A percentile compares a stretch with the other conserved stretches of the same genome.
Evolutionary conservation across 2,329 filamentous ascomycete genomes (phyloP).

Genomic region (Diplodia mutila): DNA sequence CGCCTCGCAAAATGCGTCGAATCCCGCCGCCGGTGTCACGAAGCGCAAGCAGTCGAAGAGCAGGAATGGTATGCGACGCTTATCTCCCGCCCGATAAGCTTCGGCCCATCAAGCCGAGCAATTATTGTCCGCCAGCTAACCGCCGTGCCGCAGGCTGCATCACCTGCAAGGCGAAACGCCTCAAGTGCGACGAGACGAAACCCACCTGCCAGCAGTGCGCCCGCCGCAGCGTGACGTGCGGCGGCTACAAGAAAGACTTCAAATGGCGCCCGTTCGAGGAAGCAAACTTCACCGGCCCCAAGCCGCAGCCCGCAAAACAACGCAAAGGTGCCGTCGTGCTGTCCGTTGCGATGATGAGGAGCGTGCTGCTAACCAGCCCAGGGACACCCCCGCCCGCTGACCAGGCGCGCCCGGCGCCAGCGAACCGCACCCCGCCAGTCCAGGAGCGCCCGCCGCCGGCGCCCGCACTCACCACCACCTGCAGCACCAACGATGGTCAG

Average conservation of each 20-base stretch:
- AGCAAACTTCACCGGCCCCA: constrained; percentile 55
- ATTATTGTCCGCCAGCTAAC: constrained; percentile 21
- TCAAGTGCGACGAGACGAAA: constrained; percentile 76
- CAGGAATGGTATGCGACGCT: constrained; percentile 64
- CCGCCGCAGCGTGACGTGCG: constrained; percentile 66
- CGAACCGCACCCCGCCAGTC: constrained; percentile 20
- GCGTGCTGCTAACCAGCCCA: constrained; percentile 25
- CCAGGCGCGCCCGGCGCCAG: not conserved
- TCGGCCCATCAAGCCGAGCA: constrained; percentile 19
- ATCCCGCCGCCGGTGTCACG: constrained; percentile 41
- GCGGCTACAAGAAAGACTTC: constrained; percentile 75
- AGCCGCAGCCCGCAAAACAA: constrained; percentile 34
- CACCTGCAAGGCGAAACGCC: constrained; percentile 72
- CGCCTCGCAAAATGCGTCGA: not conserved
- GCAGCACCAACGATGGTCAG: constrained; percentile 13
- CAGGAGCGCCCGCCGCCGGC: constrained; percentile 5
- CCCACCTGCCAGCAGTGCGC: constrained; percentile 69
- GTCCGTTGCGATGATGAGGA: not conserved
- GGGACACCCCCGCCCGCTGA: constrained; percentile 27
- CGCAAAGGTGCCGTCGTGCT: constrained; percentile 19
- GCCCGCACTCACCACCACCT: constrained; percentile 4
- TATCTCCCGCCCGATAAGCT: constrained; percentile 31
- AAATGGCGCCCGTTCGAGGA: constrained; percentile 75
- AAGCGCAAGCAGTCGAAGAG: constrained; percentile 77
- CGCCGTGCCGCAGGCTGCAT: constrained; percentile 60